phyloP scores from a whole-genome alignment of 257 asterid species.

The Cruciata laevipes region DNA sequence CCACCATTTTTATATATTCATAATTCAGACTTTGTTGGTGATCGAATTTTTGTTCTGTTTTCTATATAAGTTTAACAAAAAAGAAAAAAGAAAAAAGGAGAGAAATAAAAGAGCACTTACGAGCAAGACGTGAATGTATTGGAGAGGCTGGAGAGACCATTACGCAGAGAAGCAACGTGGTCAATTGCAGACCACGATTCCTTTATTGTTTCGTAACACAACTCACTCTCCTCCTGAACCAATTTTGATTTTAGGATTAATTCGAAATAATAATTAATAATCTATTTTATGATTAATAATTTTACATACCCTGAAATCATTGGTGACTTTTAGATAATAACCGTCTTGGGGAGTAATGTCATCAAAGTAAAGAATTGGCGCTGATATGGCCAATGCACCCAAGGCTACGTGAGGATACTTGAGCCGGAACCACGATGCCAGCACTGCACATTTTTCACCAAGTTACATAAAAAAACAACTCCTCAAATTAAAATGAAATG shows the following conservation, averaged over 20 bases:
- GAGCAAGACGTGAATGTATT: slow-evolving; percentile 55
- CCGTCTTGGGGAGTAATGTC: slow-evolving; percentile 57
- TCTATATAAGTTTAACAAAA: too few species aligned
- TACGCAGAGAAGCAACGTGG: slow-evolving; percentile 34
- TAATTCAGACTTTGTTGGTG: too few species aligned
- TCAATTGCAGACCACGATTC: slow-evolving; percentile 72
- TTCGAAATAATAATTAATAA: too few species aligned
- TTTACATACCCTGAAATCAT: slow-evolving; percentile 48
- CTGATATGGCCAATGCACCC: slow-evolving; percentile 79
- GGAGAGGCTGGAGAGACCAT: slow-evolving; percentile 49
- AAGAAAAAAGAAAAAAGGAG: too few species aligned
- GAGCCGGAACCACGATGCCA: slow-evolving; percentile 79
- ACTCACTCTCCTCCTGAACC: slow-evolving; percentile 46
- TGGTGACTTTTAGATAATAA: slow-evolving; percentile 37
- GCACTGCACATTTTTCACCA: slow-evolving; percentile 30
- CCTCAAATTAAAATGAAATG: too few species aligned
- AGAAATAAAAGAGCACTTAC: slow-evolving; percentile 23
- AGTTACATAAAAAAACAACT: too few species aligned
- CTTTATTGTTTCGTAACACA: slow-evolving; percentile 40
- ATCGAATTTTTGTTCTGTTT: too few species aligned
- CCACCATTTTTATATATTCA: too few species aligned
- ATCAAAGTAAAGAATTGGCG: slow-evolving; percentile 76
- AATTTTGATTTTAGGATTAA: background rate
- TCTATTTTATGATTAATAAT: too few species aligned
- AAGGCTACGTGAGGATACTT: slow-evolving; percentile 76